These are phyloP conservation scores for Talaromyces wortmannii DNA, from an alignment of 495 filamentous ascomycete genomes.

Conservation along the genomic window DNA sequence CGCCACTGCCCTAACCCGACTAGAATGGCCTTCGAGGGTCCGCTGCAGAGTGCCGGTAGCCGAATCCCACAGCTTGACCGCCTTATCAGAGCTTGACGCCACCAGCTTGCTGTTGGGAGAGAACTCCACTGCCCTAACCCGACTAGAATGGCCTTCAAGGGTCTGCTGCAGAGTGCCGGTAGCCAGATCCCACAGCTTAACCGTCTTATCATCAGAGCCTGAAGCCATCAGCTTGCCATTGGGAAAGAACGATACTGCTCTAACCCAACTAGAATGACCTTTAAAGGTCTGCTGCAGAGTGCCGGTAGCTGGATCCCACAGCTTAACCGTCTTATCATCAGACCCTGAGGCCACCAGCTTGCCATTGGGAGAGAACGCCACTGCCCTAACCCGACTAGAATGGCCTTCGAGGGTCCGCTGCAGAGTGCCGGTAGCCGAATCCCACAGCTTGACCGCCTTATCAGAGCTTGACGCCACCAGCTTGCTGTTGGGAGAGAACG, in stretches of 20 bases:
- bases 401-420: too few species aligned
- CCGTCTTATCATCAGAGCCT: slow-evolving; percentile 17
- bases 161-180: too few species aligned
- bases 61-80: too few species aligned
- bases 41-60: too few species aligned
- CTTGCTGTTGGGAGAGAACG: slow-evolving; percentile 13
- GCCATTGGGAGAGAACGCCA: too few species aligned
- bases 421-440: slow-evolving; percentile 15
- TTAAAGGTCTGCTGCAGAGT: slow-evolving; percentile 9
- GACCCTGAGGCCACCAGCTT: too few species aligned
- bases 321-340: too few species aligned
- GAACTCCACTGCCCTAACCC: slow-evolving; percentile 5
- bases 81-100: slow-evolving; percentile 12
- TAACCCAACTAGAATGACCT: slow-evolving; percentile 8
- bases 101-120: slow-evolving; percentile 5
- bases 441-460: slow-evolving; percentile 12
- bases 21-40: too few species aligned
- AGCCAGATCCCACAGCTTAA: slow-evolving; percentile 21
- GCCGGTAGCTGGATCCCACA: too few species aligned
- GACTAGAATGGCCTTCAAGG: slow-evolving; percentile 13
- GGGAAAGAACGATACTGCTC: slow-evolving; percentile 15
- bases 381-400: too few species aligned
- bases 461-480: slow-evolving; percentile 13
- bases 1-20: too few species aligned
- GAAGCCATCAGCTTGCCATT: slow-evolving; percentile 19